These are phyloP conservation scores for Umbilicaria muhlenbergii DNA, from an alignment of 495 filamentous ascomycete genomes.

Conservation along the genomic window DNA sequence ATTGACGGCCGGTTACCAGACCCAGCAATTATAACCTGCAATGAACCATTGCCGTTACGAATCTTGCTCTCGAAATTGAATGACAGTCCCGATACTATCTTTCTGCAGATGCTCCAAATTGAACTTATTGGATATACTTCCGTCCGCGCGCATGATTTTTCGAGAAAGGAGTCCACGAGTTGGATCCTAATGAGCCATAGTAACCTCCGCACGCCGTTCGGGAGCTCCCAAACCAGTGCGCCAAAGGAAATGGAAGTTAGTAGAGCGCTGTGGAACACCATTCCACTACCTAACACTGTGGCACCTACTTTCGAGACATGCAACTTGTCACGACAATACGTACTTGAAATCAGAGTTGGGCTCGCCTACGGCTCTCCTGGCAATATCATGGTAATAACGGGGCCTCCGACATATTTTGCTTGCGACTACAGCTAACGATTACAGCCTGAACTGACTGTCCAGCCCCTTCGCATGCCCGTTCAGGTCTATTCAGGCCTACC, in stretches of 20 bases:
- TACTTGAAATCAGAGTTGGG: slow-evolving; percentile 66
- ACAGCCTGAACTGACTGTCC: slow-evolving; percentile 51
- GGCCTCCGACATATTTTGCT: background rate
- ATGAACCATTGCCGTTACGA: slow-evolving; percentile 66
- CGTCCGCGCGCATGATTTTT: slow-evolving; percentile 57
- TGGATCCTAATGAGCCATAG: slow-evolving; percentile 56
- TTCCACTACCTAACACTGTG: slow-evolving; percentile 64
- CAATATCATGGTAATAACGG: slow-evolving; percentile 31
- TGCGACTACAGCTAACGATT: slow-evolving; percentile 4
- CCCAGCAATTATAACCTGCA: slow-evolving; percentile 80
- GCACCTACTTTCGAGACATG: slow-evolving; percentile 79
- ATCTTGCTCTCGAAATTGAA: slow-evolving; percentile 60
- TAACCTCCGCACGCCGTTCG: slow-evolving; percentile 50
- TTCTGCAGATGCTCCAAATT: slow-evolving; percentile 65
- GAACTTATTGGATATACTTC: slow-evolving; percentile 64
- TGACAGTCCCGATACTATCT: slow-evolving; percentile 45
- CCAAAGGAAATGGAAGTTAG: slow-evolving; percentile 52
- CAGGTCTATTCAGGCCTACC: slow-evolving; percentile 79
- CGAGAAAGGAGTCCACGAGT: slow-evolving; percentile 43
- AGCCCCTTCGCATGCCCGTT: slow-evolving; percentile 64
- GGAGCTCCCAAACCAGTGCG: slow-evolving; percentile 25
- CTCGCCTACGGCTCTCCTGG: slow-evolving; percentile 40
- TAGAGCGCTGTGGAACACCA: slow-evolving; percentile 46
- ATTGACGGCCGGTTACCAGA: slow-evolving; percentile 77
- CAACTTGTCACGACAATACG: slow-evolving; percentile 69